Conservation (phyloP, 257 asterid genomes). For the Galeopsis tetrahit region DNA sequence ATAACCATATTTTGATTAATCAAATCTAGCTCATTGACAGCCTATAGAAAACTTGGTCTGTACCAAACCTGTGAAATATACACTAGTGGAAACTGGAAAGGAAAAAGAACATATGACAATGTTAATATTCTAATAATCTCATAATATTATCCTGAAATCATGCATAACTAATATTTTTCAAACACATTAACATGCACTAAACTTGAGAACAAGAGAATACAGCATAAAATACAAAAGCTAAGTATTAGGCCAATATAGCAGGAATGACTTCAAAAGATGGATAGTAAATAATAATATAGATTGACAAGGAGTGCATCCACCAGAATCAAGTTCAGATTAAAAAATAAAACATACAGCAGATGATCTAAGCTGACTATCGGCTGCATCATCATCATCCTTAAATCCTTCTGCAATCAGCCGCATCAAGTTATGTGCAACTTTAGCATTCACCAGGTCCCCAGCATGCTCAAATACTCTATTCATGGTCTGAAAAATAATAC, state of each 20-base stretch:
- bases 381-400: constrained; percentile 71
- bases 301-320: neutral
- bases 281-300: neutral
- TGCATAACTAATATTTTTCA: neutral
- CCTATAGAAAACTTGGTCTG: neutral
- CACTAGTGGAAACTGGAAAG: neutral
- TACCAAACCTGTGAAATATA: constrained; percentile 1
- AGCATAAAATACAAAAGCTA: neutral
- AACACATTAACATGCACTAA: constrained; percentile 10
- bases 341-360: constrained; percentile 60
- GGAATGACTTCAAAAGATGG: constrained; percentile 1
- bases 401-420: constrained; percentile 87
- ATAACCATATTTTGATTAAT: constrained; percentile 9
- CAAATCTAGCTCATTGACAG: constrained; percentile 2
- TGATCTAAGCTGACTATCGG: constrained; percentile 77
- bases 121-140: neutral
- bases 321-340: constrained; percentile 22
- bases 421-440: constrained; percentile 92
- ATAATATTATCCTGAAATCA: neutral
- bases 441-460: constrained; percentile 76
- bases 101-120: neutral
- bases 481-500: constrained; percentile 65
- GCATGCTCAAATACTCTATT: constrained; percentile 91
- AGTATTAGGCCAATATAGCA: neutral
- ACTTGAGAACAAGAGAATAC: neutral